Evolutionary conservation across 2,329 filamentous ascomycete genomes (phyloP).

Genomic region (Diaporthe citrichinensis): DNA sequence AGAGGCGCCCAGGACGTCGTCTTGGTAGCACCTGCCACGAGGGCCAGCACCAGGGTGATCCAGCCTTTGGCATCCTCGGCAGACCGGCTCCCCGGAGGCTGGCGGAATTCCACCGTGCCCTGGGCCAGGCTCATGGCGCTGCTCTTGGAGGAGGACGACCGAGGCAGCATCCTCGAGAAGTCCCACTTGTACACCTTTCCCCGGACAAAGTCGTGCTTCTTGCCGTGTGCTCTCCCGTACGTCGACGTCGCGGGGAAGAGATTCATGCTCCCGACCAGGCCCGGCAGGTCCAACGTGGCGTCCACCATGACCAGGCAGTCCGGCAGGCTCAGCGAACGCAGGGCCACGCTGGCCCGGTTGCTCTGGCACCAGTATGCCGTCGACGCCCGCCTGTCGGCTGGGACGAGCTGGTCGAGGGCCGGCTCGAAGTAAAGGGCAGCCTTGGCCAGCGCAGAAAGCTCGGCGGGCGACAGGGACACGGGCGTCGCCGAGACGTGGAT

Average conservation of each 20-base stretch:
- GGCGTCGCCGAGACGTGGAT: conserved; percentile 52
- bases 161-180: conserved; percentile 49
- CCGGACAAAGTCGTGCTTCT: conserved; percentile 52
- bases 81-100: conserved; percentile 50
- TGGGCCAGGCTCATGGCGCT: conserved; percentile 27
- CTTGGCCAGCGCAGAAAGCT: conserved; percentile 51
- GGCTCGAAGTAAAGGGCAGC: conserved; percentile 52
- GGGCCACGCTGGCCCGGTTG: conserved; percentile 49
- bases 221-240: conserved; percentile 50
- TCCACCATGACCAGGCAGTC: conserved; percentile 49
- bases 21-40: conserved; percentile 50
- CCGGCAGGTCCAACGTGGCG: conserved; percentile 35
- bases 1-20: conserved; percentile 36
- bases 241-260: conserved; percentile 49
- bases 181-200: conserved; percentile 59
- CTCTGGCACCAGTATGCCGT: conserved; percentile 54
- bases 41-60: conserved; percentile 51
- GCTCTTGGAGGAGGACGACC: conserved; percentile 11
- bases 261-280: conserved; percentile 51
- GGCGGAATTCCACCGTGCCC: conserved; percentile 56
- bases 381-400: conserved; percentile 44
- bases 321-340: conserved; percentile 43
- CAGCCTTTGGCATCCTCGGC: conserved; percentile 51
- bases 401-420: conserved; percentile 52
- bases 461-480: conserved; percentile 43